These are phyloP conservation scores for Acephala macrosclerotiorum DNA, from an alignment of 2,329 filamentous ascomycete species.

Conservation along the genomic window DNA sequence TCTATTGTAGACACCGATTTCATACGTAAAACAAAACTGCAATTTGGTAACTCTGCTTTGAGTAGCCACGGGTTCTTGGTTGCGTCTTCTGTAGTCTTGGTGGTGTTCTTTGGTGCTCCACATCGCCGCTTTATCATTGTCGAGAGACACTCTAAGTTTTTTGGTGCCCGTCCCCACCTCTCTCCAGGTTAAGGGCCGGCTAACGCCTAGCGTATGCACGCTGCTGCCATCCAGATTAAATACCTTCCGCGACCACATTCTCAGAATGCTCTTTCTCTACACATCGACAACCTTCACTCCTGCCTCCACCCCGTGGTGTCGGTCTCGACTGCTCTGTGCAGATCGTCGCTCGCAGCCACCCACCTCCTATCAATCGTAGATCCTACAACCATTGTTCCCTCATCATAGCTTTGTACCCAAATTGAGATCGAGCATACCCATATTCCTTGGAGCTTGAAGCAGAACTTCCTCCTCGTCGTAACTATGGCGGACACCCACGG, in stretches of 20 bases:
- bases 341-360: not conserved
- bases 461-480: conserved; percentile 28
- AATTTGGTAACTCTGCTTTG: not conserved
- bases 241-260: not conserved
- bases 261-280: not conserved
- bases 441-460: conserved; percentile 22
- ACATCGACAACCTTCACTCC: not conserved
- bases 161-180: not conserved
- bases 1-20: no score
- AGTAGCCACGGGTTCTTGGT: no score
- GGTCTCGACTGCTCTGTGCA: not conserved
- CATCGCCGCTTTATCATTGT: not conserved
- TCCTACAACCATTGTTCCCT: conserved; percentile 15
- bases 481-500: conserved; percentile 37
- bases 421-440: conserved; percentile 8
- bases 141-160: not conserved
- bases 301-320: not conserved
- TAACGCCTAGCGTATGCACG: not conserved
- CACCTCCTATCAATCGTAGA: conserved; percentile 8
- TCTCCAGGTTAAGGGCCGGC: conserved; percentile 4
- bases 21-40: no score
- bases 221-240: not conserved
- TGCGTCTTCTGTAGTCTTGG: no score
- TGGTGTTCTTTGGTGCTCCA: not conserved
- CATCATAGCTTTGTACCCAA: conserved; percentile 1